Evolutionary conservation across 306 rosid genomes (phyloP).

Genomic region (Glycine latifolia): DNA sequence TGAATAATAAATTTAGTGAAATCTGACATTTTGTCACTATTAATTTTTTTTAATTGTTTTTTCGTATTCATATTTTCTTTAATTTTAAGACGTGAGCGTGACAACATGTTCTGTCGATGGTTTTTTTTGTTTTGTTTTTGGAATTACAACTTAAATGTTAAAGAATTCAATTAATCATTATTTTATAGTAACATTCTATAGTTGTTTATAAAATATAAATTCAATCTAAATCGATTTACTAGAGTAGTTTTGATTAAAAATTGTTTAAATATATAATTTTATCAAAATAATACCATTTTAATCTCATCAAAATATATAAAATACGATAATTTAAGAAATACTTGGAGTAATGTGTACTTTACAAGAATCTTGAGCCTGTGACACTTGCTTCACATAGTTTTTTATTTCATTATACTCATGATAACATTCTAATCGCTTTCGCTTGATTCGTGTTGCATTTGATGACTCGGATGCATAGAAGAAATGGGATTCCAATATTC

Average conservation of each 20-base stretch:
- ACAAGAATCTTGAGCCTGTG: constrained; percentile 1
- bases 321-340: not conserved
- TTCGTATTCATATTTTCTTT: no score
- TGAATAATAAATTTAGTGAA: no score
- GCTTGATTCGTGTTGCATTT: not conserved
- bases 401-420: no score
- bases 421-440: not conserved
- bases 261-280: not conserved
- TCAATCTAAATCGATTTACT: no score
- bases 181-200: not conserved
- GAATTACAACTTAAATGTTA: not conserved
- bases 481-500: not conserved
- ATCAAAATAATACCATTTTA: not conserved
- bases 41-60: not conserved
- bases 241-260: not conserved
- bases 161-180: not conserved
- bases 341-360: not conserved
- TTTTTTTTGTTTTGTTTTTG: not conserved
- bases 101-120: not conserved
- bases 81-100: not conserved
- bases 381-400: not conserved
- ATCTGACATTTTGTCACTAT: not conserved
- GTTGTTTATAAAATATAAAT: no score
- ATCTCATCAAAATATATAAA: not conserved
- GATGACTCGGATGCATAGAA: no score